Base-by-base conservation (phyloP, 148 eudicot genomes). In the Silene uniflora region DNA sequence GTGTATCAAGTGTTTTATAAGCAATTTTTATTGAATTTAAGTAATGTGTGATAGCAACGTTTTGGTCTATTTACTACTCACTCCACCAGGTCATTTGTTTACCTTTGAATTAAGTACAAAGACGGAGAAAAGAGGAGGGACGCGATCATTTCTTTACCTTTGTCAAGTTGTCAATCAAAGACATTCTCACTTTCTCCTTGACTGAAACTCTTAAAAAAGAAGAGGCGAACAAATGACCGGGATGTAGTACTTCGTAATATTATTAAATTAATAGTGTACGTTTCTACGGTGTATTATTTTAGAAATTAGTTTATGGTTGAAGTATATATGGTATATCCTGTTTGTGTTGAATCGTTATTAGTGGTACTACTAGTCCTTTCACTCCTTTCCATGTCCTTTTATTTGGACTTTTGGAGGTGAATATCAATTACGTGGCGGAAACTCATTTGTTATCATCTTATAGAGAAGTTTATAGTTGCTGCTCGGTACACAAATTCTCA, bases 11-110 rank as follows among this genome's bases (percentile, higher is more conserved):
- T 46, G 8, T 32, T 47, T 64, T 75, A 64, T 64, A 74, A 63
- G 69, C 69, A 62, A 74, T 7, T 3, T n/a, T 32, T 6, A 42
- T n/a, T 18, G 4, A 8, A 61, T 21, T 21, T n/a, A 21, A 61
- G 13, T 10, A 59, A 59, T 59, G 23, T 69, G 60, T 69, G 73
- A 69, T 69, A 49, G 35, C 10, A 69, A 49, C 73, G 52, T 47
- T 49, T 46, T 69, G 23, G 73, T 69, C 35, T 21, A 2, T 47
- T 68, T 54, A 65, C 22, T 65, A 65, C 5, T 32, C 35, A 2
- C 5, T 1, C 3, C 4, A 5, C 5, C 35, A 3, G 35, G 5
- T 32, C 5, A 32, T 32, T 32, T 32, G 35, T 29, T 29, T 29
- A 29, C 32, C 32, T n/a, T n/a, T n/a, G n/a, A n/a, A n/a, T n/a